phyloP scores from a whole-genome alignment of 2,329 filamentous ascomycete genomes.

The Cladosporium sp. region DNA sequence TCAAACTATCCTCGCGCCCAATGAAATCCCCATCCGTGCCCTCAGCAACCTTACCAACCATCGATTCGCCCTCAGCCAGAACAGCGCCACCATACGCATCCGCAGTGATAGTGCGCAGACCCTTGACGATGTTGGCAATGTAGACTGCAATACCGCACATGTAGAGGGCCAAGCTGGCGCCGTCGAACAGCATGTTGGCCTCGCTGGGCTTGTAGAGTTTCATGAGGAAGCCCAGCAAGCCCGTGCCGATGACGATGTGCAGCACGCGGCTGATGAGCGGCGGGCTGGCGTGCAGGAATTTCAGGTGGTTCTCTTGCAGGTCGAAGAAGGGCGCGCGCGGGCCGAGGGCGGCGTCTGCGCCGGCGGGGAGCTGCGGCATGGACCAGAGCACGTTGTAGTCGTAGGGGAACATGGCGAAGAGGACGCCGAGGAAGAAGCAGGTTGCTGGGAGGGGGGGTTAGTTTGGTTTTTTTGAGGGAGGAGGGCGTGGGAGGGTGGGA shows the following conservation, averaged over 20 bases:
- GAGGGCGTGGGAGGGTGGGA: conserved; percentile 22
- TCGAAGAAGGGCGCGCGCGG: conserved; percentile 64
- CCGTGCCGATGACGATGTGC: conserved; percentile 85
- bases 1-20: conserved; percentile 80
- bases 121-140: conserved; percentile 94
- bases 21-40: conserved; percentile 59
- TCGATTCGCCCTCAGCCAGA: conserved; percentile 32
- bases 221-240: conserved; percentile 79
- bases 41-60: conserved; percentile 32
- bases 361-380: conserved; percentile 42
- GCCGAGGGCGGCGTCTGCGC: conserved; percentile 36
- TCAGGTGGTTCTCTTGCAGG: conserved; percentile 83
- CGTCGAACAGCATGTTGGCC: conserved; percentile 92
- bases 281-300: conserved; percentile 85
- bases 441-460: conserved; percentile 49
- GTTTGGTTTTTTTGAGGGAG: conserved; percentile 13
- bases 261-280: conserved; percentile 89
- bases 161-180: conserved; percentile 66
- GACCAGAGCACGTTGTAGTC: conserved; percentile 87
- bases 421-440: conserved; percentile 96
- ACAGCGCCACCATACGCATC: conserved; percentile 57
- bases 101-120: conserved; percentile 73
- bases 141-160: conserved; percentile 89
- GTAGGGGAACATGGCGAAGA: conserved; percentile 95
- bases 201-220: conserved; percentile 94